These are phyloP conservation scores for Fraxinus angustifolia DNA, from an alignment of 305 asterid genomes.

Conservation along the genomic window DNA sequence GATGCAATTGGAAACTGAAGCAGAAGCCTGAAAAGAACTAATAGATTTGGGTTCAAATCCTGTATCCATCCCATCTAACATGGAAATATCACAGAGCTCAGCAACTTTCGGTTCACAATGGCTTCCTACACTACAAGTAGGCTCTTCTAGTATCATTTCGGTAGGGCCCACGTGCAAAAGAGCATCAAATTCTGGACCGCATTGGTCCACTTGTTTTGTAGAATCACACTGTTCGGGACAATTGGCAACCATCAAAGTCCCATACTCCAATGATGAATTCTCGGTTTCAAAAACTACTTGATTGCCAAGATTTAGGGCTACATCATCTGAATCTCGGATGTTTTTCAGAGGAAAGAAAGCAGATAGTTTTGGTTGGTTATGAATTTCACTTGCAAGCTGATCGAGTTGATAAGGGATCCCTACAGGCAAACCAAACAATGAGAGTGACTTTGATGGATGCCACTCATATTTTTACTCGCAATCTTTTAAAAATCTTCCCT, in stretches of 20 bases:
- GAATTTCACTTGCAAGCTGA: constrained; percentile 59
- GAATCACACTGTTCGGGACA: constrained; percentile 34
- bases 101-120: constrained; percentile 36
- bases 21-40: constrained; percentile 34
- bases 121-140: constrained; percentile 42
- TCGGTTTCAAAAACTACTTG: constrained; percentile 28
- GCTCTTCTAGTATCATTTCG: constrained; percentile 38
- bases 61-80: constrained; percentile 32
- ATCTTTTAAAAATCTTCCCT: constrained; percentile 3
- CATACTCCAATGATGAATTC: constrained; percentile 26
- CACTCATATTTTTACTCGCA: constrained; percentile 1
- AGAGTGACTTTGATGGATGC: constrained; percentile 8
- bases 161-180: constrained; percentile 28
- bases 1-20: constrained; percentile 35
- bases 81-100: constrained; percentile 40
- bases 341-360: constrained; percentile 62
- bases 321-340: constrained; percentile 31
- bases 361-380: constrained; percentile 72
- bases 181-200: constrained; percentile 31
- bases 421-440: constrained; percentile 28
- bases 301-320: constrained; percentile 32
- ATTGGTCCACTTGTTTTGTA: constrained; percentile 33
- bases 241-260: constrained; percentile 27
- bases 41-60: constrained; percentile 35
- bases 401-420: constrained; percentile 95